Evolutionary conservation across 2,329 filamentous ascomycete species (phyloP), one percentile per base, ranked within the genome.

Genomic region (Penicillium griseofulvum): DNA sequence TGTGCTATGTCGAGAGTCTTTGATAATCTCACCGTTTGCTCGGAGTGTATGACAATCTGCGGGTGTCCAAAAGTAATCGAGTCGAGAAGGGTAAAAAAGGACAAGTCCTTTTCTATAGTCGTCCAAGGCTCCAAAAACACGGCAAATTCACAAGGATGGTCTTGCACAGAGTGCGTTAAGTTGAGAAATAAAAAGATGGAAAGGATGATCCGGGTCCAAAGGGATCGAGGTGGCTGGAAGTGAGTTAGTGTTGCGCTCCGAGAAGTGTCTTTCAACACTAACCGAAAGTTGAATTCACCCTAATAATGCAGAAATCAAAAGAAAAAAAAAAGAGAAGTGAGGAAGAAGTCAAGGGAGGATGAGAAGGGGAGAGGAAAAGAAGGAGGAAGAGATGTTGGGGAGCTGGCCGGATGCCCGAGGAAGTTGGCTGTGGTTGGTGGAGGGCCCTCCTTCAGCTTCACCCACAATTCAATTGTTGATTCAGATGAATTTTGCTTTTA

Each of bases 151-250:
- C 44, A 49, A 49, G 31, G 44, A 53, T 47, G 14, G 51, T 54
- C 44, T 24, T 47, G 60, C 46, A 56, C 54, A 58, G 62, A 53
- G 54, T 57, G 62, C 50, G 57, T 62, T 51, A 59, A 65, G 55
- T 52, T 52, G 58, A 55, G 55, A 47, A 57, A 55, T 61, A 56
- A 56, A 56, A 61, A 51, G 58, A 60, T 59, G 63, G 59, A 51
- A 54, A 63, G 54, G 62, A 61, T 65, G 62, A 63, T 62, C 65
- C 29, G 38, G 38, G 19, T 43, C 48, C 70, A 69, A 70, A 71
- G 70, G 69, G 65, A 68, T 67, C 59, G 61, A 69, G 65, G 66
- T 70, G 68, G 68, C 68, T 71, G 70, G 70, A 71, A 43, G 14
- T 59, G 62, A 41, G 52, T 65, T 65, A 65, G 68, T 66, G 43